These are phyloP conservation scores for Mycosphaerelloides madeirae DNA, from an alignment of 2,329 filamentous ascomycete species.

Conservation along the genomic window DNA sequence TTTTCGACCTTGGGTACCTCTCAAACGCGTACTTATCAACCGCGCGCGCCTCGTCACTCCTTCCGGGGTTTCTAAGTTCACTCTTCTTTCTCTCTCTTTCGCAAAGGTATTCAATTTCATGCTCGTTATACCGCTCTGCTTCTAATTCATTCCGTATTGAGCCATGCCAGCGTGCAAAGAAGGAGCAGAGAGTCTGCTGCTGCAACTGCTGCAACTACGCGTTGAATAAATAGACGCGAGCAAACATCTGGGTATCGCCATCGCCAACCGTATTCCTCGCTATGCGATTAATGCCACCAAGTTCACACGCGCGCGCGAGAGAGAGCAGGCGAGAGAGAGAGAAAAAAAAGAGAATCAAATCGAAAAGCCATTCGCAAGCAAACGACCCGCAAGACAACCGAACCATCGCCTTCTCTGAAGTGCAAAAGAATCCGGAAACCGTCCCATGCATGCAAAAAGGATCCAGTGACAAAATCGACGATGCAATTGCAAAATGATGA, in stretches of 20 bases:
- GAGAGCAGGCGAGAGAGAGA: neutral
- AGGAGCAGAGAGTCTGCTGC: neutral
- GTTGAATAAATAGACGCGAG: no score
- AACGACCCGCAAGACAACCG: no score
- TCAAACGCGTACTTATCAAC: neutral
- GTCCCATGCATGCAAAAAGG: no score
- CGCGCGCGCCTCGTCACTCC: no score
- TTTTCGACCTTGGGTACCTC: neutral
- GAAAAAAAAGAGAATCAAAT: neutral
- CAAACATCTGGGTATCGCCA: constrained; percentile 11
- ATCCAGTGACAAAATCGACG: no score
- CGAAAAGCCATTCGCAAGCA: neutral
- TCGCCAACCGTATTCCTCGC: constrained; percentile 2
- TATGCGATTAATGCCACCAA: constrained; percentile 11
- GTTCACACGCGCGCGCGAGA: neutral
- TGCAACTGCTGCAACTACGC: no score
- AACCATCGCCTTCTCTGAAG: no score
- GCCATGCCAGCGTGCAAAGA: neutral
- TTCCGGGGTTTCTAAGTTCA: neutral
- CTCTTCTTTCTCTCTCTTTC: neutral
- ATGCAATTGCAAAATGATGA: constrained; percentile 3
- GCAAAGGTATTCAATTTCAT: neutral
- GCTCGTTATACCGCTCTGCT: neutral
- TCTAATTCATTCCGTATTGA: neutral
- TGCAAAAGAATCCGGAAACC: no score